Base-by-base conservation (phyloP, 352 stramenopile genomes). In the Aphanomyces cochlioides region DNA sequence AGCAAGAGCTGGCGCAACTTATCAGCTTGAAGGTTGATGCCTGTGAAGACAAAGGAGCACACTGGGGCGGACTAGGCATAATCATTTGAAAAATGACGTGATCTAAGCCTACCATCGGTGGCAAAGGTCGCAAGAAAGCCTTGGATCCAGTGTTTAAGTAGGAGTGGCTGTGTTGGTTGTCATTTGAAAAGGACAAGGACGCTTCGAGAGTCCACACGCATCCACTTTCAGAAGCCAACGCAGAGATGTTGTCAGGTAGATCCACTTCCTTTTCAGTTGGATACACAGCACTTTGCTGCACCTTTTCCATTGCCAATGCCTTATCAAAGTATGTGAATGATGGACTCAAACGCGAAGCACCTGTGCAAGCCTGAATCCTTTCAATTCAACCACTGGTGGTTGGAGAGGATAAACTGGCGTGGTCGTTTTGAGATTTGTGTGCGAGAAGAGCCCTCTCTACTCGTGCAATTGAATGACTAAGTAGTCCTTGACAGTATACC, bases 121-220 rank as follows among this genome's bases (percentile, higher is more conserved):
- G 15, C 63, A 21, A 13, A 17, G 58, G 28, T 19, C 75, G 78
- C 38, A 87, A 69, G 15, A 76, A 75, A 41, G 79, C 73, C 21
- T 78, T 81, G 4, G 75, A 78, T 1, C 83, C 85, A 4, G 83
- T 87, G 2, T 81, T 88, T 12, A 85, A 58, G 67, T 90, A 90
- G 47, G 83, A 72, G 50, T 84, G 90, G n/a, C 81, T 71, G 3
- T 58, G 78, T 5, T 56, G 54, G 4, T 38, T 57, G 34, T 90
- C 82, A 45, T 85, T 75, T 3, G 77, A 74, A 60, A 93, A 91
- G 4, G 68, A 50, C 7, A 91, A 57, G 56, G 66, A 58, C 0
- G 76, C 85, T 67, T 93, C 85, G 17, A 91, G 73, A 56, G 77
- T 82, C 85, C 85, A 93, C 54, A 81, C 76, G 2, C 56, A 53